Evolutionary conservation across 495 filamentous ascomycete genomes (phyloP).

Genomic region (Melanomma pulvis-pyrius): DNA sequence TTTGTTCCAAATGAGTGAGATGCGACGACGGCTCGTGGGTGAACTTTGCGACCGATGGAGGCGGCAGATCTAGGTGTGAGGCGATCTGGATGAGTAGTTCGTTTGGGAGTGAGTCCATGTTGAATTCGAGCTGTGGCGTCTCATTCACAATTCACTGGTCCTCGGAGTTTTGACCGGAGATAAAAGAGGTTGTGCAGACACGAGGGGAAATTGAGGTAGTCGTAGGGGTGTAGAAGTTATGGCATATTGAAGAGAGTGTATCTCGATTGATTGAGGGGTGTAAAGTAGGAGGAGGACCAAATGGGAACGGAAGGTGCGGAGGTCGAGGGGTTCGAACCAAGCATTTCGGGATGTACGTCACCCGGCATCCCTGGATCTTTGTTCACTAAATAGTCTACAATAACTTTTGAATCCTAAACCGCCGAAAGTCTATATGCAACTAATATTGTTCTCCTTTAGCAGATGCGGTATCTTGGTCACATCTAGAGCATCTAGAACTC

Average conservation of each 20-base stretch:
- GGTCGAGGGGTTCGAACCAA: neutral
- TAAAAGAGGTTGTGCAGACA: neutral
- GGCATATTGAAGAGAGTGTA: neutral
- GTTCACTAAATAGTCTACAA: too few relatives aligned
- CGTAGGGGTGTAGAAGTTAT: neutral
- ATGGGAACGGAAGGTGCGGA: neutral
- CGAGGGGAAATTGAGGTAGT: neutral
- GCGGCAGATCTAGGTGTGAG: conserved; percentile 16
- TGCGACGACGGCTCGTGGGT: conserved; percentile 28
- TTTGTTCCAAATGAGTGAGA: conserved; percentile 14
- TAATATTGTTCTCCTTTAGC: neutral
- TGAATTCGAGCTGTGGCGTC: neutral
- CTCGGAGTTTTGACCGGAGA: neutral
- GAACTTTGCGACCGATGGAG: conserved; percentile 32
- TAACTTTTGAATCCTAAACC: neutral
- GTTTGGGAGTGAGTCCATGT: conserved; percentile 31
- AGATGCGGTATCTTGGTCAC: neutral
- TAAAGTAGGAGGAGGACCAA: neutral
- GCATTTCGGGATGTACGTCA: conserved; percentile 8
- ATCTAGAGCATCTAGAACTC: conserved; percentile 19
- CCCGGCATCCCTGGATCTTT: neutral
- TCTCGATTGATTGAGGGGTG: neutral
- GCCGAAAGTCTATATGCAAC: neutral
- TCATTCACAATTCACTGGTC: neutral
- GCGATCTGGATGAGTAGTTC: conserved; percentile 36